Percentiles rank a stretch among this genome's conserved stretches.
Conservation (phyloP, 1,284 basidiomycete genomes). For the Ustilago xerochloae region DNA sequence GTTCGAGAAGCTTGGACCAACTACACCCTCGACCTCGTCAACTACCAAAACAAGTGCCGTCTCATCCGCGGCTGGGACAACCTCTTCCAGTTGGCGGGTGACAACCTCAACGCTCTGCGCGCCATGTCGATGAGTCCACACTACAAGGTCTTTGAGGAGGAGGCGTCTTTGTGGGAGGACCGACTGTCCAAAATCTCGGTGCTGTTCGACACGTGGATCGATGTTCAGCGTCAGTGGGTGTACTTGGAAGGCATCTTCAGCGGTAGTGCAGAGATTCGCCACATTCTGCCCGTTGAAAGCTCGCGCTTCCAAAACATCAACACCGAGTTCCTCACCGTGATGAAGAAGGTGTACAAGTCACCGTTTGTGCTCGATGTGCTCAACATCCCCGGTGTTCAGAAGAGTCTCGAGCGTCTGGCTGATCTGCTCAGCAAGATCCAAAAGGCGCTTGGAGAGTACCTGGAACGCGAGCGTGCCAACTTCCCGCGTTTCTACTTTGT, state of each 20-base stretch:
- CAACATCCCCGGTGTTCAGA: conserved; percentile 95
- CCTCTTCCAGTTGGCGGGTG: conserved; percentile 70
- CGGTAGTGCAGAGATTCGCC: conserved; percentile 85
- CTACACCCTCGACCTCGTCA: conserved; percentile 94
- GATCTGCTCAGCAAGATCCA: conserved; percentile 98
- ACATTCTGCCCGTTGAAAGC: conserved; percentile 95
- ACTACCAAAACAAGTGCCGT: conserved; percentile 98
- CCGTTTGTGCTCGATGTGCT: conserved; percentile 96
- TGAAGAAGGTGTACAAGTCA: conserved; percentile 99
- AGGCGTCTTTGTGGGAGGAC: conserved; percentile 70
- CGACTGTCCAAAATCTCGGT: conserved; percentile 71
- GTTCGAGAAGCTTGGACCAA: conserved; percentile 96
- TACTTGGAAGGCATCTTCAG: conserved; percentile 99
- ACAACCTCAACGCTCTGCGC: conserved; percentile 89
- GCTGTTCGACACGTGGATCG: conserved; percentile 98
- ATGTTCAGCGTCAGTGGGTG: conserved; percentile 99
- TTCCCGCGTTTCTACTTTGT: conserved; percentile 99
- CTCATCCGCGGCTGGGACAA: conserved; percentile 94
- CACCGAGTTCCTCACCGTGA: conserved; percentile 94
- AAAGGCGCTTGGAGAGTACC: conserved; percentile 97
- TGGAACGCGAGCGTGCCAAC: conserved; percentile 87
- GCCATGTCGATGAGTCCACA: conserved; percentile 77
- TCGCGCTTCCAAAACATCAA: conserved; percentile 99
- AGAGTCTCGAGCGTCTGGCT: conserved; percentile 93
- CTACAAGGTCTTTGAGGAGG: conserved; percentile 69